These are phyloP conservation scores for Neoarthrinium moseri DNA, from an alignment of 2,329 filamentous ascomycete genomes.

Conservation along the genomic window DNA sequence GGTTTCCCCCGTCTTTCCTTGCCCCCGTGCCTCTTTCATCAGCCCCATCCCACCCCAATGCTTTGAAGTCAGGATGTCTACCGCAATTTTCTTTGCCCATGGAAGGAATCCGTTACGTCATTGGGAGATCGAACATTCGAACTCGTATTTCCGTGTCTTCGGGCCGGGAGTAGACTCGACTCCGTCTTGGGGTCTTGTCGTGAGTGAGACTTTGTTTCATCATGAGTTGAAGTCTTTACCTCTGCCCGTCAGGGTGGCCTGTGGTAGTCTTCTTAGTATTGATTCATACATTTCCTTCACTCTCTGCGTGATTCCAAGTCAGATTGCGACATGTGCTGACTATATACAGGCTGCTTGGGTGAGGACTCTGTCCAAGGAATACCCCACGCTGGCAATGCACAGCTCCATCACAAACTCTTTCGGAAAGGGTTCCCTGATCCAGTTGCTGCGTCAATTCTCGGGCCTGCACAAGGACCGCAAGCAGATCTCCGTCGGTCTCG, in stretches of 20 bases:
- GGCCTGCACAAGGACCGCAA: slow-evolving; percentile 86
- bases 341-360: slow-evolving; percentile 83
- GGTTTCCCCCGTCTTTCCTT: slow-evolving; percentile 46
- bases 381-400: slow-evolving; percentile 92
- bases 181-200: slow-evolving; percentile 88
- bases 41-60: slow-evolving; percentile 56
- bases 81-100: slow-evolving; percentile 59
- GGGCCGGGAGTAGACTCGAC: slow-evolving; percentile 67
- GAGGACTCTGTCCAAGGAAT: slow-evolving; percentile 80
- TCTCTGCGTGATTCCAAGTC: slow-evolving; percentile 24
- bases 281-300: slow-evolving; percentile 72
- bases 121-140: slow-evolving; percentile 83
- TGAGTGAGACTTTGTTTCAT: slow-evolving; percentile 78
- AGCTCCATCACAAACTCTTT: slow-evolving; percentile 95
- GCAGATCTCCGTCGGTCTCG: slow-evolving; percentile 89
- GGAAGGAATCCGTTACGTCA: slow-evolving; percentile 97
- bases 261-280: slow-evolving; percentile 97
- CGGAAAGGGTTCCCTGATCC: slow-evolving; percentile 91
- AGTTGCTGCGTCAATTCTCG: slow-evolving; percentile 89
- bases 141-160: slow-evolving; percentile 66
- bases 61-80: slow-evolving; percentile 73
- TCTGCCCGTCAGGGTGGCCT: slow-evolving; percentile 57
- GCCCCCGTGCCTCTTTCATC: slow-evolving; percentile 7
- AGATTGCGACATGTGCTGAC: slow-evolving; percentile 23
- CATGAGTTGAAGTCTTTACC: slow-evolving; percentile 94